Conservation (phyloP, 768 basidiomycete genomes). For the Serendipita sp. region DNA sequence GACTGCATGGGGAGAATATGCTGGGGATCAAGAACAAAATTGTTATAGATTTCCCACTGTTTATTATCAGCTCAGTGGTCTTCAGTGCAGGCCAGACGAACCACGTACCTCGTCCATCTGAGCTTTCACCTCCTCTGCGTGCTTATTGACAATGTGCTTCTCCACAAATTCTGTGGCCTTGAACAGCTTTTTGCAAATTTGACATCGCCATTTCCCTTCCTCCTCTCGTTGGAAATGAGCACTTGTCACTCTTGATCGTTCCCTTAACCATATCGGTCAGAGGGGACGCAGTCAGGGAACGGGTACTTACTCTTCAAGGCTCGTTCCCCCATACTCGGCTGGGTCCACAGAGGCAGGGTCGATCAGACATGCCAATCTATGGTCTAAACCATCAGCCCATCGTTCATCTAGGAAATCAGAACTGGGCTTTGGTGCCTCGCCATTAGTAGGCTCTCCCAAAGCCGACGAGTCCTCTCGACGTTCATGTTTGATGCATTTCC, state of each 20-base stretch:
- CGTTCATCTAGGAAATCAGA: conserved; percentile 52
- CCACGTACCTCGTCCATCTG: conserved; percentile 61
- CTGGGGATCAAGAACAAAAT: conserved; percentile 91
- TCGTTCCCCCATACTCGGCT: conserved; percentile 76
- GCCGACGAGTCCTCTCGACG: conserved; percentile 31
- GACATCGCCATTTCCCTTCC: conserved; percentile 92
- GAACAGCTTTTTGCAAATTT: conserved; percentile 92
- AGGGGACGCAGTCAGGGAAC: conserved; percentile 11
- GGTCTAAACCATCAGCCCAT: conserved; percentile 81
- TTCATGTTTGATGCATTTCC: conserved; percentile 85
- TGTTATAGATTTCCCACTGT: conserved; percentile 83
- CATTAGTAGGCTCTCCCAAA: conserved; percentile 38
- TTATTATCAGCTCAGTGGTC: neutral
- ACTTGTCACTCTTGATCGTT: conserved; percentile 61
- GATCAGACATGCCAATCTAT: conserved; percentile 66
- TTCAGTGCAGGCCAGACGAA: neutral
- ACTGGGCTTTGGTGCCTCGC: conserved; percentile 26
- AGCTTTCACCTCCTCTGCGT: conserved; percentile 61
- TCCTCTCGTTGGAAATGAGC: conserved; percentile 87
- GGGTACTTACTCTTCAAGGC: conserved; percentile 62
- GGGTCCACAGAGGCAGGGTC: conserved; percentile 69
- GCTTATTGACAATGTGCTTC: conserved; percentile 94
- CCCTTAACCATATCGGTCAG: conserved; percentile 30
- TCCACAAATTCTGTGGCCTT: conserved; percentile 93
- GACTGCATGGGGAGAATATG: conserved; percentile 75